Conservation (phyloP, 768 basidiomycete genomes). For the Russula abietina region DNA sequence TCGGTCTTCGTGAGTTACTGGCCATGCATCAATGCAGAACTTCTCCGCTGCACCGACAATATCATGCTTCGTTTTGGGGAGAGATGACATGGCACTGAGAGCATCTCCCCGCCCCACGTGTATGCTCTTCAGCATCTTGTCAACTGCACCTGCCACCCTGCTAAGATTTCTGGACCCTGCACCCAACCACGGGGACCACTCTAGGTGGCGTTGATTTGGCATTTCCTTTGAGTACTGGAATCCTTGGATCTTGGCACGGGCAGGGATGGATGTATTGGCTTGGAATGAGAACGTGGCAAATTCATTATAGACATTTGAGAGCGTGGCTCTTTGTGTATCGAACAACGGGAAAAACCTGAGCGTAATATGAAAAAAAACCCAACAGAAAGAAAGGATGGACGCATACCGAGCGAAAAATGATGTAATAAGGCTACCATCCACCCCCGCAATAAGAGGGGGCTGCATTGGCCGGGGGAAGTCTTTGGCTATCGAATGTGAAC, state of each 20-base stretch:
- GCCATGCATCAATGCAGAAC: slow-evolving; percentile 86
- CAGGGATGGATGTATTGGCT: slow-evolving; percentile 75
- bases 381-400: not conserved
- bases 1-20: slow-evolving; percentile 53
- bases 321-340: slow-evolving; percentile 63
- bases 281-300: slow-evolving; percentile 89
- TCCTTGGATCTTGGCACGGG: slow-evolving; percentile 68
- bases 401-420: slow-evolving; percentile 73
- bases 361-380: not conserved
- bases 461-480: slow-evolving; percentile 75
- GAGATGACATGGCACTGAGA: slow-evolving; percentile 48
- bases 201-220: slow-evolving; percentile 78
- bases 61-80: slow-evolving; percentile 82
- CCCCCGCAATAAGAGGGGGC: slow-evolving; percentile 67
- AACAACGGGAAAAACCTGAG: slow-evolving; percentile 78
- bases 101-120: slow-evolving; percentile 66
- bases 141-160: slow-evolving; percentile 53
- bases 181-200: slow-evolving; percentile 66
- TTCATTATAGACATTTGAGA: slow-evolving; percentile 73
- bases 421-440: slow-evolving; percentile 60
- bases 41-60: slow-evolving; percentile 70
- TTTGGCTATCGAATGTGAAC: slow-evolving; percentile 48
- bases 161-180: slow-evolving; percentile 72
- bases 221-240: slow-evolving; percentile 55
- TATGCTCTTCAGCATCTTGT: slow-evolving; percentile 58